Evolutionary conservation across 2,329 filamentous ascomycete species (phyloP), one percentile per base, ranked within the genome.

Genomic region (Ascosphaera apis): DNA sequence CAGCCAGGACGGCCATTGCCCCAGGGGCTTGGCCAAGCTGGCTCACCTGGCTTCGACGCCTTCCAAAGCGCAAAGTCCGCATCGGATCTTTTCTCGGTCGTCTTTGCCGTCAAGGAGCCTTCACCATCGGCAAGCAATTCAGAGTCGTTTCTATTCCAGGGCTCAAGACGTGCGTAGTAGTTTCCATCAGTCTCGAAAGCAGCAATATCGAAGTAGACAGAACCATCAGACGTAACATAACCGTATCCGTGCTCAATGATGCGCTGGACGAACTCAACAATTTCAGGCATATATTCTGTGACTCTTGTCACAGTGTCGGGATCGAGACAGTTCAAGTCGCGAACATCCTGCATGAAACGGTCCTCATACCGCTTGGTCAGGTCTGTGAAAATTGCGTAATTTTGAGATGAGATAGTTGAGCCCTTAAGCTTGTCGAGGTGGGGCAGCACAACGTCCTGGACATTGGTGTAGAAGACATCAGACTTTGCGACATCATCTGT

Each of bases 61-160:
- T 95, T 95, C 84, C 83, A 93, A 1, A 95, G 61, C 1, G 83
- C 84, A 56, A 95, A 95, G 48, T 95, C 84, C 4, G 77, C 75
- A 1, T 74, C 63, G 16, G 71, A 74, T 37, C 75, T 72, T 61
- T 95, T 95, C 45, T 67, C 66, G 1, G 60, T 58, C 4, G 61
- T 60, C 42, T 65, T 63, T 40, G 66, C 65, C 7, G 65, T 63
- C 32, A 93, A 54, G 0, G 83, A 78, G 0, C 86, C 86, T 51
- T 95, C 88, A 7, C 86, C 86, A 46, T 95, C 86, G 5, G 82
- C 82, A 45, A 78, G 73, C 16, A 93, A 60, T 3, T 74, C 73
- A 51, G 82, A 76, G 56, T 95, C 77, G 41, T 80, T 82, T 37
- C 76, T 67, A 53, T 77, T 88, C 60, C 83, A 82, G 0, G 86